Evolutionary conservation across 2,329 filamentous ascomycete species (phyloP), one percentile per base, ranked within the genome.

Genomic region (Amphichorda felina): DNA sequence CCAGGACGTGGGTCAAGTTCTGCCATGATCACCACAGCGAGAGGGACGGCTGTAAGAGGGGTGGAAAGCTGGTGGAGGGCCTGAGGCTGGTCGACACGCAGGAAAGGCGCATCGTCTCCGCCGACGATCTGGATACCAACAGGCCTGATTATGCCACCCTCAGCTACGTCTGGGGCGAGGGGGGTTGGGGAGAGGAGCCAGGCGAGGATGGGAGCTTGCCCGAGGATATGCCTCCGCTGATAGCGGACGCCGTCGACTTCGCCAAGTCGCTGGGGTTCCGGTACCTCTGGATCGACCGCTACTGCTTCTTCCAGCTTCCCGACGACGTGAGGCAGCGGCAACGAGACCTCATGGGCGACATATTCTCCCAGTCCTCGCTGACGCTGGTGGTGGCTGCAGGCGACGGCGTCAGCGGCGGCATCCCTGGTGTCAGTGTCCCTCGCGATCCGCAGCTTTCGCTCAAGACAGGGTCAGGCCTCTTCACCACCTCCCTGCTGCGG

Each of bases 241-340:
- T 60, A 25, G 38, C 43, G 5, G 58, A 61, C 37, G 53, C 58
- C 11, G 48, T 60, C 30, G 36, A 46, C 2, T 40, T 57, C 5
- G 52, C 55, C 11, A 41, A 34, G 21, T 43, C 45, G 14, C 45
- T 61, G 18, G 58, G 55, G 5, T 55, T 50, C 11, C 54, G 47
- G 16, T 60, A 59, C 41, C 45, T 61, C 24, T 61, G 57, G 55
- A 48, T 60, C 7, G 55, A 61, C 34, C 50, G 47, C 9, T 57
- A 53, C 36, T 61, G 58, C 37, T 47, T 57, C 18, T 45, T 50
- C 2, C 48, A 50, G 36, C 47, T 46, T 15, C 46, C 46, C n/a
- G 40, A 40, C 2, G 32, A 41, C n/a, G 49, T 50, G 21, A 45
- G 47, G 17, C 41, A 37, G 15, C 43, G 45, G 6, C 54, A 60